Evolutionary conservation across 1,139 yeast genomes (phyloP), one percentile per base, ranked within the genome.

Genomic region (Magnusiomyces paraingens): DNA sequence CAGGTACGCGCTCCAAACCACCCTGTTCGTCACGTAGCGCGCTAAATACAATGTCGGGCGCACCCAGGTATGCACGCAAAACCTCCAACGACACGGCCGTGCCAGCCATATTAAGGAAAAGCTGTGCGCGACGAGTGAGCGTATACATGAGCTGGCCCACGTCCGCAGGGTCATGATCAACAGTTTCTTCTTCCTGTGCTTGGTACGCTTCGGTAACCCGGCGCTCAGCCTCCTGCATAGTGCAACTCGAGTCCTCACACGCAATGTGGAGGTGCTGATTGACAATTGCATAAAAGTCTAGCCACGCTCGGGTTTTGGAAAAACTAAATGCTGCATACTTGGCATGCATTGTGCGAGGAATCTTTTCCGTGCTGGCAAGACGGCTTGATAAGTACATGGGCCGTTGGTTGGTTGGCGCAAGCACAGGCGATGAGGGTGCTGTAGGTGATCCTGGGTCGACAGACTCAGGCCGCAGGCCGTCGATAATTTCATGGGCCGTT

Each of bases 251-350:
- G 6, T 12, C 21, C 21, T 29, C 20, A 12, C 38, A 20, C 2
- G 29, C 35, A 14, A 12, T 36, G n/a, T 39, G 35, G 12, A 47
- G 29, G 18, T 47, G 39, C 12, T 36, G 40, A 12, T 17, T 38
- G 22, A 57, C 52, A 29, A 57, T 21, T 1, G 50, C 52, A 5
- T 55, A 53, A 52, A 62, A 60, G 4, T 47, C 52, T 1, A 49
- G 44, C 66, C 66, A 63, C 26, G 51, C 32, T 1, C 32, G 48
- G 1, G 58, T 56, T 6, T 44, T 41, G n/a, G 48, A 52, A 26
- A 63, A 59, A 14, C 40, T 46, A 47, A 32, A 48, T 2, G 44
- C 40, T 17, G 47, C 47, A 6, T 41, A 55, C 40, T 29, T 52
- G 52, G 43, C 43, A 17, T 38, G 52, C 49, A 32, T 41, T 20